Evolutionary conservation across 345 rosid species (phyloP).

Genomic region (Populus davidiana): DNA sequence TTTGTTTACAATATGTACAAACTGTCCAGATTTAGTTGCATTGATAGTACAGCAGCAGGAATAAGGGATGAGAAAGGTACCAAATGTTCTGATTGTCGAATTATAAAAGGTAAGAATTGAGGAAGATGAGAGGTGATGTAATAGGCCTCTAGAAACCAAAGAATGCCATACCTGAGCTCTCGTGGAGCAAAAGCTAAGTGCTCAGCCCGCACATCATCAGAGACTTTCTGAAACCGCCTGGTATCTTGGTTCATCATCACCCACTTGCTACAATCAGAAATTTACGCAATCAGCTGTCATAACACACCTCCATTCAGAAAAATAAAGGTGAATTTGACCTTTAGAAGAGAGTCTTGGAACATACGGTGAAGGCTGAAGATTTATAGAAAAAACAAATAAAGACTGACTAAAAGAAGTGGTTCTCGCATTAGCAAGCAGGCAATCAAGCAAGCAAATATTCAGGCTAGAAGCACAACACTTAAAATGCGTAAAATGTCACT

Average conservation of each 20-base stretch:
- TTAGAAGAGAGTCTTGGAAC: background rate
- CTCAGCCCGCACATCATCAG: constrained; percentile 84
- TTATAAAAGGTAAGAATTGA: background rate
- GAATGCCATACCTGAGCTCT: constrained; percentile 52
- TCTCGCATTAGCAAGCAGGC: background rate
- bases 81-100: background rate
- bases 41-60: background rate
- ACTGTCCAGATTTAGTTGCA: background rate
- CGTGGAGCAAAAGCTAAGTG: constrained; percentile 66
- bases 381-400: background rate
- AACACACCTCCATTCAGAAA: background rate
- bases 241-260: constrained; percentile 98
- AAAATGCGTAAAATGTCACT: background rate
- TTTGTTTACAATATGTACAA: background rate
- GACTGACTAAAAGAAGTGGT: background rate
- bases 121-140: background rate
- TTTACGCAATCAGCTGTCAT: constrained; percentile 4
- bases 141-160: constrained; percentile 2
- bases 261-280: constrained; percentile 73
- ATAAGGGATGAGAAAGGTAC: background rate
- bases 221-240: constrained; percentile 83
- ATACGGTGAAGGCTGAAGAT: background rate
- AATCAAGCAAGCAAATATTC: background rate
- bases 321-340: background rate
- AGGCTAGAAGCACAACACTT: background rate